phyloP scores from a whole-genome alignment of 495 filamentous ascomycete species.

The Aspergillus egyptiacus region DNA sequence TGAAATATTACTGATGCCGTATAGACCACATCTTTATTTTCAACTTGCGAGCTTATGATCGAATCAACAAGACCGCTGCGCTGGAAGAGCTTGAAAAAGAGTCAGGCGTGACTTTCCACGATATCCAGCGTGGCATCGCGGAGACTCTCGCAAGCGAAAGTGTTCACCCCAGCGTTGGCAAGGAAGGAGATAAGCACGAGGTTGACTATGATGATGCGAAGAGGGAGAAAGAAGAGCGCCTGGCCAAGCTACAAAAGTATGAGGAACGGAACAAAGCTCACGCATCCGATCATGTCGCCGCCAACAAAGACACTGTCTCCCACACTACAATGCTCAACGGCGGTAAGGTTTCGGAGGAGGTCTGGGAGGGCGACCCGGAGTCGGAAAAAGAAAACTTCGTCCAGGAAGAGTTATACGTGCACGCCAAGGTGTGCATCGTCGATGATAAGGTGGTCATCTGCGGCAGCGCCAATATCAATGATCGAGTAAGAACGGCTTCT shows the following conservation, averaged over 20 bases:
- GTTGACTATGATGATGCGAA: slow-evolving; percentile 33
- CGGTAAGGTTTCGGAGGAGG: slow-evolving; percentile 59
- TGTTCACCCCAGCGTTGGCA: slow-evolving; percentile 54
- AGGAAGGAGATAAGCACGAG: slow-evolving; percentile 42
- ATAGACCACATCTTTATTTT: slow-evolving; percentile 79
- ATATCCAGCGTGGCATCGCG: slow-evolving; percentile 78
- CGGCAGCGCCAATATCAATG: slow-evolving; percentile 88
- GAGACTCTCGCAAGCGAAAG: slow-evolving; percentile 77
- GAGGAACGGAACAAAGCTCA: slow-evolving; percentile 47
- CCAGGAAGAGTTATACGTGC: slow-evolving; percentile 92
- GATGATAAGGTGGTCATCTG: slow-evolving; percentile 80
- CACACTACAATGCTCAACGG: slow-evolving; percentile 73
- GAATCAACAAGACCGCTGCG: slow-evolving; percentile 71
- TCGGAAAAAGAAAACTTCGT: slow-evolving; percentile 80
- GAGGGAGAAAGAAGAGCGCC: slow-evolving; percentile 33
- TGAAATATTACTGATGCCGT: slow-evolving; percentile 2
- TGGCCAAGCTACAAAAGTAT: slow-evolving; percentile 57
- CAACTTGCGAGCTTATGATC: slow-evolving; percentile 84
- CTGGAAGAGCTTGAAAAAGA: slow-evolving; percentile 66
- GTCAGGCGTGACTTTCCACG: slow-evolving; percentile 74
- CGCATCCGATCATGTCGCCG: slow-evolving; percentile 30
- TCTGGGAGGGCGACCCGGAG: slow-evolving; percentile 64
- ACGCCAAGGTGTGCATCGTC: slow-evolving; percentile 81
- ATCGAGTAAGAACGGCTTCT: slow-evolving; percentile 52
- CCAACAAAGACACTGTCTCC: slow-evolving; percentile 64